These are phyloP conservation scores for Colletotrichum camelliae DNA, from an alignment of 2,329 filamentous ascomycete genomes.

Conservation along the genomic window DNA sequence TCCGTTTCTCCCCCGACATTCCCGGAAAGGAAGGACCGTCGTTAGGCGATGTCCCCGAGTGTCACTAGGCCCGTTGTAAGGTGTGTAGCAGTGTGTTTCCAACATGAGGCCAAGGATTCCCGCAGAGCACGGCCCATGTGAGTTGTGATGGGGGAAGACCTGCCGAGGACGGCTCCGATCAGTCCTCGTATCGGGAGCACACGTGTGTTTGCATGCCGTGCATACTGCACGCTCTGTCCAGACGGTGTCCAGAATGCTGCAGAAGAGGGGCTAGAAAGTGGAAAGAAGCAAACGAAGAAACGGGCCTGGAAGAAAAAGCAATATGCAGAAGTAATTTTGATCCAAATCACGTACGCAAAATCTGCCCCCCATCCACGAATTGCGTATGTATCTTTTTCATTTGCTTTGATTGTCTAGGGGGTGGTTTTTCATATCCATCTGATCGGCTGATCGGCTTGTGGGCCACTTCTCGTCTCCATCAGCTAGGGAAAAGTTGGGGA, in stretches of 20 bases:
- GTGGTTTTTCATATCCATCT: neutral
- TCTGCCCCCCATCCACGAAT: neutral
- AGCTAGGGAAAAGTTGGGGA: neutral
- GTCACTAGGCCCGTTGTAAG: neutral
- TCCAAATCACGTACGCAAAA: neutral
- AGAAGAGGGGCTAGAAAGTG: neutral
- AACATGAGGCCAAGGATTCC: constrained; percentile 5
- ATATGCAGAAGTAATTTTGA: neutral
- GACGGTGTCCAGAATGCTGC: neutral
- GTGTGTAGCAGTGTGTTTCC: neutral
- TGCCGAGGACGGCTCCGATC: neutral
- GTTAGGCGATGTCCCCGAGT: neutral
- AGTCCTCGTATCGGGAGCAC: neutral
- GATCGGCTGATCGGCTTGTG: constrained; percentile 6
- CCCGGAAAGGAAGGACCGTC: neutral
- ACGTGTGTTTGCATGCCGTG: neutral
- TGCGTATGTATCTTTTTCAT: neutral
- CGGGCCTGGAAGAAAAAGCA: neutral
- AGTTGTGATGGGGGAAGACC: neutral
- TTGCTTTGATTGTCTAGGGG: neutral
- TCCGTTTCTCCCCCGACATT: neutral
- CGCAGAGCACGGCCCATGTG: neutral
- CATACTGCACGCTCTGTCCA: neutral
- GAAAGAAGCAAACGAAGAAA: neutral
- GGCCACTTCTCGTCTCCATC: neutral